Conservation (phyloP, 2,329 filamentous ascomycete genomes). For the Bipolaris sorokiniana region DNA sequence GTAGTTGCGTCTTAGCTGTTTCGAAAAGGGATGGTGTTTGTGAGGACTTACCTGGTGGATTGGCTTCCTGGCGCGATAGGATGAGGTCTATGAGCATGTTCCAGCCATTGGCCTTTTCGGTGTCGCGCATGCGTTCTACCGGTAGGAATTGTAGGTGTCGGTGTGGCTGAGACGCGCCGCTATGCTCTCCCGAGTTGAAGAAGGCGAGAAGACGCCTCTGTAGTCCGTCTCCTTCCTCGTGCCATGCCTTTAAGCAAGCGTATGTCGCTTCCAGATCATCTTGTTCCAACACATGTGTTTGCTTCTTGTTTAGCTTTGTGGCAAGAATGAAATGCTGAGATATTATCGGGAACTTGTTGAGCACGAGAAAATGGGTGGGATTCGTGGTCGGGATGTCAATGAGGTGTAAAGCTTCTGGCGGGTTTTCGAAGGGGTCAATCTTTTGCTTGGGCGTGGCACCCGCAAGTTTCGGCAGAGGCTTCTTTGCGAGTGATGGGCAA, state of each 20-base stretch:
- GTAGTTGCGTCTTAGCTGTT: slow-evolving; percentile 12
- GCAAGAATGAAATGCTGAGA: slow-evolving; percentile 74
- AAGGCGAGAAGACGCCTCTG: slow-evolving; percentile 64
- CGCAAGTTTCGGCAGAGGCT: slow-evolving; percentile 60
- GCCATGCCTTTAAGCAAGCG: slow-evolving; percentile 66
- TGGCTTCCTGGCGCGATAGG: slow-evolving; percentile 20
- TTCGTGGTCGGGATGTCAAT: slow-evolving; percentile 54
- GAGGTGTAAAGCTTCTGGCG: slow-evolving; percentile 61
- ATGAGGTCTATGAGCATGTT: slow-evolving; percentile 57
- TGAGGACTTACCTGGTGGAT: slow-evolving; percentile 7
- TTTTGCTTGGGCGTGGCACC: slow-evolving; percentile 32
- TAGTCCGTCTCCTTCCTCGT: slow-evolving; percentile 27
- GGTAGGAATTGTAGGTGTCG: slow-evolving; percentile 75
- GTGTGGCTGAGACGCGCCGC: slow-evolving; percentile 74
- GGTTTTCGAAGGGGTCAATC: slow-evolving; percentile 69
- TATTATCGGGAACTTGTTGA: slow-evolving; percentile 78
- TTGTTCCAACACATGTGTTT: slow-evolving; percentile 67
- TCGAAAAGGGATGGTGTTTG: neutral
- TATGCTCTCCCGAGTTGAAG: slow-evolving; percentile 73
- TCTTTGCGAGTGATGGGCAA: slow-evolving; percentile 71
- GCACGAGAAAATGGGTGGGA: slow-evolving; percentile 66
- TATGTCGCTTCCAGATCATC: slow-evolving; percentile 67
- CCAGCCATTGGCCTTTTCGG: slow-evolving; percentile 51
- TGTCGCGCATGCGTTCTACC: slow-evolving; percentile 65
- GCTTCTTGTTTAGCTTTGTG: slow-evolving; percentile 67